Percentiles rank a stretch among this genome's conserved stretches.
These are phyloP conservation scores for Albizia julibrissin DNA, from an alignment of 306 rosid species.

Conservation along the genomic window DNA sequence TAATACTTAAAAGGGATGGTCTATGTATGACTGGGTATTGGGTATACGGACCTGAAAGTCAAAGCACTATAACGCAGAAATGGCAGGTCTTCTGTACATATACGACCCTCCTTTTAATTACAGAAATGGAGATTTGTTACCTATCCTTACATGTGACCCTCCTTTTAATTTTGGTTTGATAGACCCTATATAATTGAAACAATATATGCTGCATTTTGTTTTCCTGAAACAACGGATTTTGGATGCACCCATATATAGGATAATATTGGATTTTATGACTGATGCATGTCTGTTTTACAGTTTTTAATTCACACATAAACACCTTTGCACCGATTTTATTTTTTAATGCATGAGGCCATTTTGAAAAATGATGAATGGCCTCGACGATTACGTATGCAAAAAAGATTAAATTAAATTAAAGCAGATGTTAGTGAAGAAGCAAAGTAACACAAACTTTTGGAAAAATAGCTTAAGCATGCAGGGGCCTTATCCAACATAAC, in stretches of 20 bases:
- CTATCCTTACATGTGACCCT: too few species aligned
- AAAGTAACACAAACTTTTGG: conserved; percentile 22
- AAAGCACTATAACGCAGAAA: conserved; percentile 15
- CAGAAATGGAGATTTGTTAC: too few species aligned
- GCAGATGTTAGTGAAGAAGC: conserved; percentile 10
- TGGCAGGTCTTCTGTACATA: conserved; percentile 28
- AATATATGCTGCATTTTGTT: not conserved
- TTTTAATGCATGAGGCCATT: not conserved
- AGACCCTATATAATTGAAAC: too few species aligned
- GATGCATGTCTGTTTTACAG: too few species aligned
- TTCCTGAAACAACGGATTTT: not conserved
- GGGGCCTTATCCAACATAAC: conserved; percentile 30
- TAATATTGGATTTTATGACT: not conserved
- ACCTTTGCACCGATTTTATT: not conserved
- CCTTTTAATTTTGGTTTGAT: too few species aligned
- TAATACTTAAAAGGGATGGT: not conserved
- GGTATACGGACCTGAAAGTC: conserved; percentile 32
- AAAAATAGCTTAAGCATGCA: conserved; percentile 3
- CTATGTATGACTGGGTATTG: not conserved
- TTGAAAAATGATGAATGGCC: not conserved
- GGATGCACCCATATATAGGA: not conserved
- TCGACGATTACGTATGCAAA: not conserved
- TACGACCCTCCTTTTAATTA: too few species aligned
- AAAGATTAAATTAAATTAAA: too few species aligned
- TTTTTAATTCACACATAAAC: too few species aligned